These are phyloP conservation scores for Xylaria flabelliformis DNA, from an alignment of 495 filamentous ascomycete species.

Conservation along the genomic window DNA sequence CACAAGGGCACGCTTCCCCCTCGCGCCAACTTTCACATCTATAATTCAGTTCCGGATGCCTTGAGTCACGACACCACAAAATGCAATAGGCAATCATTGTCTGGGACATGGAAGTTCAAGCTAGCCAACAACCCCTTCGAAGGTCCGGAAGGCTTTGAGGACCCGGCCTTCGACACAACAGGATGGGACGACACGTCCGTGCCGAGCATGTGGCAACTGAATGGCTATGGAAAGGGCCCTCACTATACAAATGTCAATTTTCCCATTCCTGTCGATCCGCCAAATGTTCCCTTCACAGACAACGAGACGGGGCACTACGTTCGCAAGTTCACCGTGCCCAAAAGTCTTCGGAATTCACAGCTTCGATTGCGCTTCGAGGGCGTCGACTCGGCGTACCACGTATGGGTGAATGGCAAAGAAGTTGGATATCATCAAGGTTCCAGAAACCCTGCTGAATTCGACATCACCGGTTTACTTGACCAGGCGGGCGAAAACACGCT, in stretches of 20 bases:
- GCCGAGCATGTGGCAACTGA: conserved; percentile 70
- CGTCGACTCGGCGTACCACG: conserved; percentile 70
- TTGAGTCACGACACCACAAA: conserved; percentile 37
- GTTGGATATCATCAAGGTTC: conserved; percentile 70
- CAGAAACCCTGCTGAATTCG: conserved; percentile 68
- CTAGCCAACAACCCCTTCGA: conserved; percentile 56
- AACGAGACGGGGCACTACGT: conserved; percentile 70
- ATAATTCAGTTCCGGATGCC: conserved; percentile 38
- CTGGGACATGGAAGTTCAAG: conserved; percentile 67
- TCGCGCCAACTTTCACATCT: conserved; percentile 57
- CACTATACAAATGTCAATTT: conserved; percentile 69
- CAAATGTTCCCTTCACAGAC: conserved; percentile 58
- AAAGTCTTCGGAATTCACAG: conserved; percentile 46
- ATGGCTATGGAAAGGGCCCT: conserved; percentile 62
- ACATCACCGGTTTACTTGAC: conserved; percentile 57
- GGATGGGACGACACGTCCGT: conserved; percentile 62
- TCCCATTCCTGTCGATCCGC: conserved; percentile 66
- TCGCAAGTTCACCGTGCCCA: conserved; percentile 58
- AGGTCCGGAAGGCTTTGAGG: conserved; percentile 46
- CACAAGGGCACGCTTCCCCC: conserved; percentile 58
- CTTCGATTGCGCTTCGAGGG: conserved; percentile 69
- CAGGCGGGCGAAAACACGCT: conserved; percentile 55
- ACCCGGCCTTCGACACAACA: conserved; percentile 33
- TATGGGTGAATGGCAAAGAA: conserved; percentile 65
- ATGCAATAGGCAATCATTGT: conserved; percentile 49